Percentiles rank a stretch among this genome's conserved stretches.
These are phyloP conservation scores for Phyllosticta citriasiana DNA, from an alignment of 2,329 filamentous ascomycete species.

Conservation along the genomic window DNA sequence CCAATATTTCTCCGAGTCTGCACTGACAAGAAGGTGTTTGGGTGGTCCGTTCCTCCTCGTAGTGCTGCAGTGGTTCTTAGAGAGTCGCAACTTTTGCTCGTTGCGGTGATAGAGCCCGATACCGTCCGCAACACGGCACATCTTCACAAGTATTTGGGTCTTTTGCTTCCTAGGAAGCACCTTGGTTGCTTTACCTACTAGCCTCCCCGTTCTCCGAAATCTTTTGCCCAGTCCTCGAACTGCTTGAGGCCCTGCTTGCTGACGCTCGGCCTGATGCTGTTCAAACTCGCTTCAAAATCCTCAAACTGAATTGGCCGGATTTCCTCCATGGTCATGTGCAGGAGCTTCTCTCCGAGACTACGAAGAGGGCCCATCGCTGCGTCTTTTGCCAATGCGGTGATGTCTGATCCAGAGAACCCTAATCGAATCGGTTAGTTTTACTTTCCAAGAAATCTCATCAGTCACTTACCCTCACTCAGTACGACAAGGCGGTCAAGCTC, in stretches of 20 bases:
- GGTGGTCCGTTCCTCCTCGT: too few relatives aligned
- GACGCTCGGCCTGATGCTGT: conserved; percentile 81
- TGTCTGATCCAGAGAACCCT: conserved; percentile 98
- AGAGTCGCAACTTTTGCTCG: too few relatives aligned
- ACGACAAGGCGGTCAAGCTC: conserved; percentile 68
- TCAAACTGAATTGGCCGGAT: conserved; percentile 74
- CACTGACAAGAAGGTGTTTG: too few relatives aligned
- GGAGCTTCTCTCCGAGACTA: conserved; percentile 76
- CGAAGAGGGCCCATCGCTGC: conserved; percentile 94
- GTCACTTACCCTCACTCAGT: conserved; percentile 68
- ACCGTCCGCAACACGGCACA: not conserved
- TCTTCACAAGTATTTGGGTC: not conserved
- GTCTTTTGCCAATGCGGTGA: conserved; percentile 92
- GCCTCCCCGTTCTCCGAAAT: conserved; percentile 87
- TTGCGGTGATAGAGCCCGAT: too few relatives aligned
- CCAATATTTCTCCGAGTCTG: too few relatives aligned
- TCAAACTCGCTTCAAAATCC: conserved; percentile 78
- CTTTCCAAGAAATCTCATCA: not conserved
- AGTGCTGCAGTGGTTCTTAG: too few relatives aligned
- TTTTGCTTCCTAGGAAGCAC: conserved; percentile 26
- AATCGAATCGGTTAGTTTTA: not conserved
- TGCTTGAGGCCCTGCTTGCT: conserved; percentile 73
- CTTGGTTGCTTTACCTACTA: conserved; percentile 26
- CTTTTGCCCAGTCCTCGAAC: conserved; percentile 88
- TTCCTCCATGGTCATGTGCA: conserved; percentile 88